Percentiles rank a stretch among this genome's conserved stretches.
Conservation (phyloP, 2,329 filamentous ascomycete species). For the Fusarium nelsonii region DNA sequence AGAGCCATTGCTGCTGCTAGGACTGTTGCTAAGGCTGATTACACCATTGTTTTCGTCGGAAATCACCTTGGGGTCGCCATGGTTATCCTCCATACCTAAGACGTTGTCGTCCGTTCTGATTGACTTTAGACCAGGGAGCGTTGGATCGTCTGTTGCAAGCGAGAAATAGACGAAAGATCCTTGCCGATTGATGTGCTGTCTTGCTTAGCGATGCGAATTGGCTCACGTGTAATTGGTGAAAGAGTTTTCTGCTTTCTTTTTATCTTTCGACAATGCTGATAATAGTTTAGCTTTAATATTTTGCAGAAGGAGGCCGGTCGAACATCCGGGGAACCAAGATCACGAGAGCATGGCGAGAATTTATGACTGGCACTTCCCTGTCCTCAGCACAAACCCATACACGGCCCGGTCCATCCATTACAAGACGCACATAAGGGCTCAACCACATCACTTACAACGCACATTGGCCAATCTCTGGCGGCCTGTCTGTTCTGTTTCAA, state of each 20-base stretch:
- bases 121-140: constrained; percentile 26
- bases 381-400: constrained; percentile 14
- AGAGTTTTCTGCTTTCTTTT: constrained; percentile 19
- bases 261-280: constrained; percentile 8
- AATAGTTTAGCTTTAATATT: constrained; percentile 16
- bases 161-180: constrained; percentile 26
- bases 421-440: constrained; percentile 20
- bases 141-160: constrained; percentile 30
- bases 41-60: constrained; percentile 8
- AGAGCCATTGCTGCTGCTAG: constrained; percentile 30
- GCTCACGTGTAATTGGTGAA: constrained; percentile 8
- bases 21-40: constrained; percentile 29
- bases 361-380: constrained; percentile 16
- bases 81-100: constrained; percentile 23
- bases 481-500: neutral
- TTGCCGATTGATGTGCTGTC: constrained; percentile 23
- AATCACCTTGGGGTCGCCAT: neutral
- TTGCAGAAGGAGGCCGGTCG: neutral
- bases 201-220: constrained; percentile 16
- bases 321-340: constrained; percentile 4
- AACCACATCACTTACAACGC: constrained; percentile 10
- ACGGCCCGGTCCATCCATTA: constrained; percentile 33
- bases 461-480: constrained; percentile 5
- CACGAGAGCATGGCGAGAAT: constrained; percentile 22
- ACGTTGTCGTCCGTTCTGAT: constrained; percentile 5